Conservation (phyloP, 164 flowering plant genomes). For the Magnolia sinica region DNA sequence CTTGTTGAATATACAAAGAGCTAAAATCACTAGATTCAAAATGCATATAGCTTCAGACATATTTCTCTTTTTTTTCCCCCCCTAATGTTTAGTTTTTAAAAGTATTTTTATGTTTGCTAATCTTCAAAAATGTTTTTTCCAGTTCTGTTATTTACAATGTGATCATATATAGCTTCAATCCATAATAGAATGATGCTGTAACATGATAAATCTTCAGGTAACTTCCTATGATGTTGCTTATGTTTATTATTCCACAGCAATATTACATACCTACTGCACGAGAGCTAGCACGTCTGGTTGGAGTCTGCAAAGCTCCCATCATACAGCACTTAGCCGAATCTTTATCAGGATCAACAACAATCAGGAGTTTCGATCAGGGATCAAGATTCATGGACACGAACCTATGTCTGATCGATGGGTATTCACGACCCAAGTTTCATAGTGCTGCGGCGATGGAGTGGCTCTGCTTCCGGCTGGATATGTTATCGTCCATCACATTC, state of each 20-base stretch:
- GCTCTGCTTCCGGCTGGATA: constrained; percentile 43
- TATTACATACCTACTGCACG: constrained; percentile 33
- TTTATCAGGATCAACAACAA: constrained; percentile 40
- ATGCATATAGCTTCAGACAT: not conserved
- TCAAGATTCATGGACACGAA: constrained; percentile 29
- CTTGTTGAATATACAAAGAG: not conserved
- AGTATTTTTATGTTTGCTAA: not conserved
- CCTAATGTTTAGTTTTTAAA: not conserved
- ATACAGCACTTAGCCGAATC: constrained; percentile 47
- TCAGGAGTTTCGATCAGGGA: constrained; percentile 41
- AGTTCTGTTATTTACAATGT: no score
- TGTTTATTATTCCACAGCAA: constrained; percentile 21
- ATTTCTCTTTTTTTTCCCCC: no score
- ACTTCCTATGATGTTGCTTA: not conserved
- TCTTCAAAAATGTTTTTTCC: not conserved
- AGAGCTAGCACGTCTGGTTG: constrained; percentile 31
- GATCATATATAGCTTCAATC: no score
- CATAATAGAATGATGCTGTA: no score
- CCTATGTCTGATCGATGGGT: constrained; percentile 25
- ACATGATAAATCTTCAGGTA: not conserved
- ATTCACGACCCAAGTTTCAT: constrained; percentile 36
- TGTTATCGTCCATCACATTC: constrained; percentile 33
- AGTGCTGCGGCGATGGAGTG: constrained; percentile 35
- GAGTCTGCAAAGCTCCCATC: constrained; percentile 41
- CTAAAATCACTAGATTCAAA: no score